Base-by-base conservation (phyloP, 2,329 filamentous ascomycete species). In the Monosporascus sp. region DNA sequence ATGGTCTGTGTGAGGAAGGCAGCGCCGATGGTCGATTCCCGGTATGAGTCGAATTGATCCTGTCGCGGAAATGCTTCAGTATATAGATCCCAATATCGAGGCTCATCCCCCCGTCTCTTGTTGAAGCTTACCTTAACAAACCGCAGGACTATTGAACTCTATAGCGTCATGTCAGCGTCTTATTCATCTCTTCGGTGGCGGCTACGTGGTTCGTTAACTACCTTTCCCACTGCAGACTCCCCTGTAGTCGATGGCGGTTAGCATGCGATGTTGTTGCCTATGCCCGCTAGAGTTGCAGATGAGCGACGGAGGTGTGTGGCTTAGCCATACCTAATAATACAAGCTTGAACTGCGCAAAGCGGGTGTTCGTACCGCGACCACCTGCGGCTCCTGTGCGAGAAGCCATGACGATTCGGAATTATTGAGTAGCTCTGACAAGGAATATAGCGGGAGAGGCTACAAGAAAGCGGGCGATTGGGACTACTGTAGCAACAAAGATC, bases 1-100 rank as follows among this genome's bases (percentile, higher is more conserved):
- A 99, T 97, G 63, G 94, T 99, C 76, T 99, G 94, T 66, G 94
- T 99, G 63, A 99, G 83, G 81, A 99, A 99, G 63, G 95, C 95
- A 65, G 95, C 94, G 73, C 94, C 93, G 75, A 97, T 97, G 58
- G 93, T 97, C 52, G 92, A 96, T 84, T 97, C 93, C 75, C 92
- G 86, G 79, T 97, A 97, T 50, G 81, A 83, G 79, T 99, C 94
- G 75, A 99, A 99, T 90, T 97, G 94, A 75, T 99, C 93, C 91
- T 96, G 67, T 25, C 44, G 27, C 37, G 50, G 18, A 24, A 48
- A 27, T 55, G 56, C 52, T 22, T 44, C 44, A 24, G 41, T 20
- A 45, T 11, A 5, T 35, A 35, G 31, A 35, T 35, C 31, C 31
- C 9, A 35, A 14, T 35, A 14, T 35, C 31, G 31, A 35, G 31